Conservation (phyloP, 148 eudicot genomes). For the Salicornia ramosissima region DNA sequence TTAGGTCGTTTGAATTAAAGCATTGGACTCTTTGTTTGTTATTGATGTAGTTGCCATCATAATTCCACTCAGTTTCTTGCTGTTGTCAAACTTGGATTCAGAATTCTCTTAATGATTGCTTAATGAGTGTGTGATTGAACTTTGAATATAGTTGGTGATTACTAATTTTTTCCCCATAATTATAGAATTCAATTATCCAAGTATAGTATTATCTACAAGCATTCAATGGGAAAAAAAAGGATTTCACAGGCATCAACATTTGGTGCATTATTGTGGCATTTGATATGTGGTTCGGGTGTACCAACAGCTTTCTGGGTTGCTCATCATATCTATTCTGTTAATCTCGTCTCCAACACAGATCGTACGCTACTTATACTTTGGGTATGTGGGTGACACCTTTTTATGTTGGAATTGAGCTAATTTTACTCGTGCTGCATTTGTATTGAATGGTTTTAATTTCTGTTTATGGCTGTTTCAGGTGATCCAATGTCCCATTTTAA, state of each 20-base stretch:
- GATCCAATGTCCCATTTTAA: constrained; percentile 53
- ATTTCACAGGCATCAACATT: constrained; percentile 17
- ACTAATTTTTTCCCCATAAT: too few relatives aligned
- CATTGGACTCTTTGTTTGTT: too few relatives aligned
- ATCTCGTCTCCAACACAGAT: constrained; percentile 46
- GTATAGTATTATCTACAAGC: too few relatives aligned
- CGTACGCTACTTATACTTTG: constrained; percentile 45
- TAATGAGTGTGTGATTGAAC: too few relatives aligned
- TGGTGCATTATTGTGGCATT: constrained; percentile 42
- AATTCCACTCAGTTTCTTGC: too few relatives aligned
- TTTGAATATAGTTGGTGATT: too few relatives aligned
- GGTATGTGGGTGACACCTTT: too few relatives aligned
- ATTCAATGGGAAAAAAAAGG: constrained; percentile 6
- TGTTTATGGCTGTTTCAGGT: constrained; percentile 36
- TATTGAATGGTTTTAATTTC: background rate
- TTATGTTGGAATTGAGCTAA: background rate
- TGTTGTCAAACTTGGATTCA: too few relatives aligned
- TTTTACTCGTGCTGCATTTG: background rate
- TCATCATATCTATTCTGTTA: constrained; percentile 30
- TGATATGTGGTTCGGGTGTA: constrained; percentile 49
- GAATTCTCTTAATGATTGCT: too few relatives aligned
- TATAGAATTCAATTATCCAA: too few relatives aligned
- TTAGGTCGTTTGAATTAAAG: too few relatives aligned
- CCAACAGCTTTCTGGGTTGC: constrained; percentile 44
- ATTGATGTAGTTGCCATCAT: too few relatives aligned